Conservation (phyloP, 2,329 filamentous ascomycete genomes). For the Cladosporium sp. region DNA sequence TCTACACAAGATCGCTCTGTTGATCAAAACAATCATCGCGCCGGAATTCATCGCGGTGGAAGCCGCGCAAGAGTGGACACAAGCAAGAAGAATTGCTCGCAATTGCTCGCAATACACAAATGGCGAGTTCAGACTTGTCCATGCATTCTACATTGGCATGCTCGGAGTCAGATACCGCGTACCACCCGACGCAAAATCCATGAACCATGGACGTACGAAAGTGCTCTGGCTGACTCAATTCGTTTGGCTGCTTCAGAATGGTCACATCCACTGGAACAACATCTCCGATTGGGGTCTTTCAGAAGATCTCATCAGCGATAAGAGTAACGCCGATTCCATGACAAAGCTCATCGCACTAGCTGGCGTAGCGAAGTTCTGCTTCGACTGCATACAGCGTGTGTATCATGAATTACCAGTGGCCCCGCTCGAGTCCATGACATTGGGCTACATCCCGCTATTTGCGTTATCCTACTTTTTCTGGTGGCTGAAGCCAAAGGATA, state of each 20-base stretch:
- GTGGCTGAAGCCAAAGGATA: constrained; percentile 37
- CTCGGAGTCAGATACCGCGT: constrained; percentile 31
- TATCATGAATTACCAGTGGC: constrained; percentile 32
- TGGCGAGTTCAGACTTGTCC: constrained; percentile 25
- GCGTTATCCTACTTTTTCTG: constrained; percentile 34
- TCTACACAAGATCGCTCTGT: constrained; percentile 28
- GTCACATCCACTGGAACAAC: constrained; percentile 28
- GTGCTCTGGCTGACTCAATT: constrained; percentile 35
- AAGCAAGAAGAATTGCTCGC: constrained; percentile 29
- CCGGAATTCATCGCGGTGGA: constrained; percentile 35
- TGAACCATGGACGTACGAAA: constrained; percentile 5
- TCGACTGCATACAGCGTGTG: constrained; percentile 30
- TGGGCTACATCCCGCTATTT: constrained; percentile 35
- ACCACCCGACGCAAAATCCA: constrained; percentile 3
- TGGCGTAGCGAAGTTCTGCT: constrained; percentile 32
- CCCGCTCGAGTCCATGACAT: constrained; percentile 34
- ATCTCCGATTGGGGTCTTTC: constrained; percentile 28
- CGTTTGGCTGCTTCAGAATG: constrained; percentile 28
- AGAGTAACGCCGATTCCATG: constrained; percentile 31
- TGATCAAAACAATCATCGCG: constrained; percentile 31
- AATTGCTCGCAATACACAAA: constrained; percentile 23
- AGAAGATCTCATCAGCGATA: constrained; percentile 28
- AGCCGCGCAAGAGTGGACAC: constrained; percentile 34
- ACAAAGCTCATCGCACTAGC: constrained; percentile 28
- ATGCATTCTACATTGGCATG: constrained; percentile 35